A percentile compares a stretch with the other conserved stretches of the same genome.
These are phyloP conservation scores for Solidago caesia DNA, from an alignment of 129 eudicot species.

Conservation along the genomic window DNA sequence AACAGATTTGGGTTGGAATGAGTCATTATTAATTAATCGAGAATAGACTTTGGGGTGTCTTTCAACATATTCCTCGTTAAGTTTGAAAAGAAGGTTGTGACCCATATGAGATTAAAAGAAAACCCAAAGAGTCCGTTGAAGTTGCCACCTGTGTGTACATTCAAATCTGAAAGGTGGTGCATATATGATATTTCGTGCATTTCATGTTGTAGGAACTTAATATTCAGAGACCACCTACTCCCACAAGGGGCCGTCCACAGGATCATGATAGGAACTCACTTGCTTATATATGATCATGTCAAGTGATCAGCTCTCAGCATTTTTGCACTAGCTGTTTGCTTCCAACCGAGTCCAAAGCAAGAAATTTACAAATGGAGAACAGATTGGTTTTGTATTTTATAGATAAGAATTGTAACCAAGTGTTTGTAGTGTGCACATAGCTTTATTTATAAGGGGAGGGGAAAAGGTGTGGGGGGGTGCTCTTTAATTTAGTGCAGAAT, in stretches of 20 bases:
- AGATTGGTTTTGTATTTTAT: slow-evolving; percentile 14
- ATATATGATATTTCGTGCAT: neutral
- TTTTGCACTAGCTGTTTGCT: slow-evolving; percentile 17
- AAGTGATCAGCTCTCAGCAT: neutral
- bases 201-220: slow-evolving; percentile 60
- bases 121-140: neutral
- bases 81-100: neutral
- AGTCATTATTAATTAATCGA: neutral
- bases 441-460: slow-evolving; percentile 10
- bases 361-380: slow-evolving; percentile 13
- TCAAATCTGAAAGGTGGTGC: neutral
- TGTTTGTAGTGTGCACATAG: slow-evolving; percentile 27
- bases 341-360: slow-evolving; percentile 9
- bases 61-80: neutral
- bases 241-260: slow-evolving; percentile 95
- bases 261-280: slow-evolving; percentile 84
- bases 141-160: neutral
- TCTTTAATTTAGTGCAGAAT: slow-evolving; percentile 7
- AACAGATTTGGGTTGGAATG: neutral
- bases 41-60: neutral
- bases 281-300: slow-evolving; percentile 60
- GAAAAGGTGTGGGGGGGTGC: neutral
- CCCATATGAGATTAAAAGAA: neutral
- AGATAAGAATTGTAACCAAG: slow-evolving; percentile 18
- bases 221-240: slow-evolving; percentile 96